Evolutionary conservation across 2,329 filamentous ascomycete genomes (phyloP), one percentile per base, ranked within the genome.

Genomic region (Mycogone perniciosa): DNA sequence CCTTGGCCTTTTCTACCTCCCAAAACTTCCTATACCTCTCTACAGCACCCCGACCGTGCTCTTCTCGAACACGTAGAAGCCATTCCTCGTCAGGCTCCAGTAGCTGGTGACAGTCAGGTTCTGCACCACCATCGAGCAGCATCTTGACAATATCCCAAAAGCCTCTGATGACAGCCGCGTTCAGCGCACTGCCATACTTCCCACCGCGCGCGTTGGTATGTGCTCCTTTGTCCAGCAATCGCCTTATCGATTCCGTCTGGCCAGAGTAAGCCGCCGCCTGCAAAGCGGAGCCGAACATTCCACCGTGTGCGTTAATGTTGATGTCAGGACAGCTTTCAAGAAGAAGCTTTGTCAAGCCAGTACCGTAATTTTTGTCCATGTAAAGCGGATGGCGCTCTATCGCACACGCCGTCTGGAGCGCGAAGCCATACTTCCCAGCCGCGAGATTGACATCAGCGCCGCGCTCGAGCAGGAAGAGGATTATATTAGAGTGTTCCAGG

Each of bases 271-370:
- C 57, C 29, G 58, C 56, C 26, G 53, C 53, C 38, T 54, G 51
- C 2, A 60, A 55, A 30, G 56, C 52, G 4, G 52, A 56, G 13
- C 51, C 49, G 31, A 51, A 59, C 5, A 27, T 4, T 7, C 56
- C 51, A 1, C 56, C 44, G 9, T 44, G n/a, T 6, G 46, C 52
- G 29, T 58, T 47, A 4, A 52, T 31, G 39, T 57, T 44, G 40
- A 54, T 45, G 6, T 8, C 31, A 3, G 44, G 52, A 8, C 44
- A 51, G 11, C 13, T 45, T 4, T 45, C 29, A 6, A 54, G 38
- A 9, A 54, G 35, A 30, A 45, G 31, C 7, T 20, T 33, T 5
- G 13, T 20, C 20, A 20, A 20, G 20, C 20, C 20, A 20, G 20
- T 20, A 3, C 20, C 20, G 20, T 20, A 20, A 20, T 20, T 20